Evolutionary conservation across 1,139 yeast species (phyloP), one percentile per base, ranked within the genome.

Genomic region (Scheffersomyces cryptocercus): DNA sequence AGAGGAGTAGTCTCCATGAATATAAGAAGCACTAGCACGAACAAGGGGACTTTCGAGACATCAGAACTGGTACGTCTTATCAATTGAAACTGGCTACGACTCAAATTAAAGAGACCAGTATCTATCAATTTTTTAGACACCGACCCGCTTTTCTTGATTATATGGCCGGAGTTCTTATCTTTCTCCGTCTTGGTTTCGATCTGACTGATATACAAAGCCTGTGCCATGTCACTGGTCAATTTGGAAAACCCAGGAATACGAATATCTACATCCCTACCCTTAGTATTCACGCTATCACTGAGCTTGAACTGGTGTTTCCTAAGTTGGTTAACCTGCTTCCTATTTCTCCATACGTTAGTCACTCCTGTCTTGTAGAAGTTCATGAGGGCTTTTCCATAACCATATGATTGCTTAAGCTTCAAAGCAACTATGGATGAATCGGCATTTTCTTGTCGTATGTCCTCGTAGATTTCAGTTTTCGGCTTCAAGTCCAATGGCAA

Each of bases 1-100:
- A 82, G 37, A 0, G 93, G 87, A 0, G 91, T 84, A 40, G 68
- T 55, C 54, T 87, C 95, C 55, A 82, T 80, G 52, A 82, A 81
- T 0, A 85, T 56, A 15, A 79, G 59, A 46, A 84, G 76, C 0
- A 85, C 58, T 1, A 82, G 45, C 0, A 79, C 86, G 65, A 87
- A 87, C 11, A 74, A 24, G 3, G 95, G 95, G 15, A 87, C 65
- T 56, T 84, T 85, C 40, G 54, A 49, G 46, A 80, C 67, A 58
- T 87, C 91, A 1, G 59, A 59, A 8, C 73, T 75, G 0, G 89
- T 82, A 40, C 95, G 69, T n/a, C 76, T 60, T 29, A 85, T 59
- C 5, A 77, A 58, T 52, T 82, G 85, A 51, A 69, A 80, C 43
- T 85, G 79, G 2, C 65, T 54, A 45, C 95, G 68, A 0, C 79